Evolutionary conservation across 1,139 yeast genomes (phyloP).

Genomic region (Magnusiomyces paraingens): DNA sequence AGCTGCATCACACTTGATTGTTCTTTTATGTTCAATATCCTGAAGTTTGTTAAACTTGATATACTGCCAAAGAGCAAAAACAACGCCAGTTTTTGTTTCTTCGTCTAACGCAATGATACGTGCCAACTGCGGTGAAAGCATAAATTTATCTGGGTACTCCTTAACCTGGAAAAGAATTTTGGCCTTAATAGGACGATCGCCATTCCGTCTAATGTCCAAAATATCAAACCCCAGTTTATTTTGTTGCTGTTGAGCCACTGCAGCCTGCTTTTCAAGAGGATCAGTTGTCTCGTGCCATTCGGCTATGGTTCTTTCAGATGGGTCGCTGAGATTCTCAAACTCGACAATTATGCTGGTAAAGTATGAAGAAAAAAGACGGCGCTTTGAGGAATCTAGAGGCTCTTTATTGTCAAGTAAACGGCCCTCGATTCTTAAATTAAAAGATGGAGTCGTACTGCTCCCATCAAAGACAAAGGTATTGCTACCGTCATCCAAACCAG

Average conservation of each 20-base stretch:
- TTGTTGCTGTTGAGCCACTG: constrained; percentile 15
- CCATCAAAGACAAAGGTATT: constrained; percentile 34
- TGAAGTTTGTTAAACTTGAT: constrained; percentile 67
- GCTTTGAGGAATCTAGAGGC: constrained; percentile 33
- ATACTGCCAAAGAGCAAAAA: constrained; percentile 83
- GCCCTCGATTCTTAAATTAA: constrained; percentile 91
- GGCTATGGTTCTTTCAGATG: constrained; percentile 40
- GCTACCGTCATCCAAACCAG: constrained; percentile 27
- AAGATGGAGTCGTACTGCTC: constrained; percentile 39
- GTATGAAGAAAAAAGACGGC: constrained; percentile 69
- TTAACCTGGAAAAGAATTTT: constrained; percentile 76
- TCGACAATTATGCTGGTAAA: constrained; percentile 82
- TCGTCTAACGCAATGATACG: constrained; percentile 68
- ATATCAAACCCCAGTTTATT: constrained; percentile 66
- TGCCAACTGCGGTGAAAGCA: constrained; percentile 58
- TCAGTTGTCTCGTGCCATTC: constrained; percentile 57
- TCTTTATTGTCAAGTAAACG: constrained; percentile 48
- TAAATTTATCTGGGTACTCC: constrained; percentile 59
- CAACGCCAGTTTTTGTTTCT: constrained; percentile 80
- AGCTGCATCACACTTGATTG: constrained; percentile 63
- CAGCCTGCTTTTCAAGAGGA: constrained; percentile 9
- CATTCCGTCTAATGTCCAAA: constrained; percentile 75
- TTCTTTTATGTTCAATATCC: constrained; percentile 47
- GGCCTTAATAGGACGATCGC: constrained; percentile 58
- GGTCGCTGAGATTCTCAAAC: constrained; percentile 36